phyloP scores from a whole-genome alignment of 345 rosid species.

The Melastoma malabathricum region DNA sequence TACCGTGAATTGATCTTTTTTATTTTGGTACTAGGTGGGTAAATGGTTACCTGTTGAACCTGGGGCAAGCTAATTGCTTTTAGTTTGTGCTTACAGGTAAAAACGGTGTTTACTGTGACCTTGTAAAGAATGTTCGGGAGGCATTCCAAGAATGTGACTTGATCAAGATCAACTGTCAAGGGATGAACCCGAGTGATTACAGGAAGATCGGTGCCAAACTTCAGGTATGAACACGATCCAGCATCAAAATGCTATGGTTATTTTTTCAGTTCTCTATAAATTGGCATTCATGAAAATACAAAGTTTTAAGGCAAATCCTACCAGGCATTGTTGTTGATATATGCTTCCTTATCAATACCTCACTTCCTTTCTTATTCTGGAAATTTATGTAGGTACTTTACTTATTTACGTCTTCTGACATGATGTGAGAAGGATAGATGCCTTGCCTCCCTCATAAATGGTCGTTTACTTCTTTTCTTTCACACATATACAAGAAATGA shows the following conservation, averaged over 20 bases:
- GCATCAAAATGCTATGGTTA: background rate
- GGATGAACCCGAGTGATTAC: slow-evolving; percentile 66
- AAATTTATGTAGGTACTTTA: background rate
- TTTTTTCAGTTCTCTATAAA: background rate
- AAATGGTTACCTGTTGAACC: too few relatives aligned
- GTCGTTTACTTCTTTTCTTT: too few relatives aligned
- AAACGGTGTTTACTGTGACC: slow-evolving; percentile 71
- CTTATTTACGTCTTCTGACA: too few relatives aligned
- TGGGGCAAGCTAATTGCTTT: background rate
- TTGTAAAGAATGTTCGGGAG: slow-evolving; percentile 53
- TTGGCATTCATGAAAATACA: too few relatives aligned
- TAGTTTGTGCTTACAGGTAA: slow-evolving; percentile 30
- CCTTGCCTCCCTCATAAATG: too few relatives aligned
- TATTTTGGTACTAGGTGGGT: too few relatives aligned
- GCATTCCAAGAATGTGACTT: slow-evolving; percentile 93
- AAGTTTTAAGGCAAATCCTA: too few relatives aligned
- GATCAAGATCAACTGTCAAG: slow-evolving; percentile 69
- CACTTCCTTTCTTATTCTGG: background rate
- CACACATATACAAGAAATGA: too few relatives aligned
- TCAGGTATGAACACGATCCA: slow-evolving; percentile 29
- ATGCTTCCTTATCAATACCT: background rate
- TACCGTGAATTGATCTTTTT: background rate
- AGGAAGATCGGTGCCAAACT: slow-evolving; percentile 85
- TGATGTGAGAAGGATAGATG: too few relatives aligned
- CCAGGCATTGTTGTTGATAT: too few relatives aligned